phyloP scores from a whole-genome alignment of 805 yeast species.

The Candida montana region DNA sequence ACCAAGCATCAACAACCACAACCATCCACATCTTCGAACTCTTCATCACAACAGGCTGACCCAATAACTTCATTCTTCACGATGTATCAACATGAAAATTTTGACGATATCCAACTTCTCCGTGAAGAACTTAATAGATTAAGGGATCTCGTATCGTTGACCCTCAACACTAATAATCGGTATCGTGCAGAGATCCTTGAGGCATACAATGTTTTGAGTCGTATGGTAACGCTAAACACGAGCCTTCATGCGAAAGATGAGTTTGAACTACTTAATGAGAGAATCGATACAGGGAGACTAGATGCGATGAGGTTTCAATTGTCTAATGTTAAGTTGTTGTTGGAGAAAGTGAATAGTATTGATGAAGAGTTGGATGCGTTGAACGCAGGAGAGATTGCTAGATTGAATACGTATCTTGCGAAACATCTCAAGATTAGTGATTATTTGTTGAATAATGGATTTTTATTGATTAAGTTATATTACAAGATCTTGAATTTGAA shows the following conservation, averaged over 20 bases:
- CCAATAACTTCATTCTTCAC: slow-evolving; percentile 7
- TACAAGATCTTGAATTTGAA: slow-evolving; percentile 41
- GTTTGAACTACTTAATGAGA: slow-evolving; percentile 5
- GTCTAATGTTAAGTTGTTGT: not conserved
- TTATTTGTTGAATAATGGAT: slow-evolving; percentile 20
- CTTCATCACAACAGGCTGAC: not conserved
- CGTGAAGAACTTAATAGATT: slow-evolving; percentile 2
- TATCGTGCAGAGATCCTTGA: slow-evolving; percentile 9
- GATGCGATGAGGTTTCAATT: slow-evolving; percentile 7
- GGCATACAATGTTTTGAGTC: slow-evolving; percentile 3
- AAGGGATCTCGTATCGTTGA: slow-evolving; percentile 6
- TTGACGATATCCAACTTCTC: slow-evolving; percentile 2
- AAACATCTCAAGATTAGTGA: slow-evolving; percentile 8
- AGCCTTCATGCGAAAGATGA: slow-evolving; percentile 3
- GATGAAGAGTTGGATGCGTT: slow-evolving; percentile 7
- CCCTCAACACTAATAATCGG: slow-evolving; percentile 4
- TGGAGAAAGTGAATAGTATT: slow-evolving; percentile 6
- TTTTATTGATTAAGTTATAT: slow-evolving; percentile 22
- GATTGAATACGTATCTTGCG: slow-evolving; percentile 4
- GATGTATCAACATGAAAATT: slow-evolving; percentile 4
- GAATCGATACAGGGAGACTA: slow-evolving; percentile 4
- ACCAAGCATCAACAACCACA: no score
- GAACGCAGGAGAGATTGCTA: not conserved
- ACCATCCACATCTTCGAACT: no score
- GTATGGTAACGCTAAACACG: slow-evolving; percentile 1